Conservation (phyloP, 2,329 filamentous ascomycete species). For the Parafenestella ontariensis region DNA sequence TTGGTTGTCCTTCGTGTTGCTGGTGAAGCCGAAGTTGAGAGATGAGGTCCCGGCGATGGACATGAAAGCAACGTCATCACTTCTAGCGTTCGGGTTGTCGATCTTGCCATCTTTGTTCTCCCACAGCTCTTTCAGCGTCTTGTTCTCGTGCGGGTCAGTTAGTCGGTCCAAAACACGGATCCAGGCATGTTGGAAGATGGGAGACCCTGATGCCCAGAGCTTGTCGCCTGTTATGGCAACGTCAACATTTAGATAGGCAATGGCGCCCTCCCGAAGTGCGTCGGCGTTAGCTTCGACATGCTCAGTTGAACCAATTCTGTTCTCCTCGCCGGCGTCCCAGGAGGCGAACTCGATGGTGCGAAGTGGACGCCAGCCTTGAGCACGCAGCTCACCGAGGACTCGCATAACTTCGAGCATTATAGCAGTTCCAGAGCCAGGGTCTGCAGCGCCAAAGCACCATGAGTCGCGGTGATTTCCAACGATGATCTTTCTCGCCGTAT, state of each 20-base stretch:
- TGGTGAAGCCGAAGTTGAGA: constrained; percentile 81
- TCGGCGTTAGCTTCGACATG: constrained; percentile 88
- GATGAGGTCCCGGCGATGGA: constrained; percentile 88
- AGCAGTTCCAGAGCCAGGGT: constrained; percentile 85
- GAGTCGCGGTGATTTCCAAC: constrained; percentile 94
- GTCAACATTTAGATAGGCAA: constrained; percentile 92
- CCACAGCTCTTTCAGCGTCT: constrained; percentile 78
- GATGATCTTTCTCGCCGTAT: constrained; percentile 81
- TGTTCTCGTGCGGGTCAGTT: constrained; percentile 72
- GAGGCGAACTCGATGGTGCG: constrained; percentile 97
- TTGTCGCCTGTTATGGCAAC: constrained; percentile 76
- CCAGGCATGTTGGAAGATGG: constrained; percentile 76
- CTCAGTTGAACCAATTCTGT: constrained; percentile 91
- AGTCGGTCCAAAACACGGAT: constrained; percentile 77
- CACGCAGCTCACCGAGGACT: constrained; percentile 79
- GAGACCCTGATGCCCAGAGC: constrained; percentile 81
- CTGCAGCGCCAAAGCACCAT: constrained; percentile 86
- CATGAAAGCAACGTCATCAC: constrained; percentile 91
- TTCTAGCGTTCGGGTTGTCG: constrained; percentile 73
- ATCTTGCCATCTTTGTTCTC: constrained; percentile 66
- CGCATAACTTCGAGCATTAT: constrained; percentile 88
- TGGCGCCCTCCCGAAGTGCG: constrained; percentile 72
- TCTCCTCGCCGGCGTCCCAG: constrained; percentile 95
- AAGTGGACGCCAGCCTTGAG: constrained; percentile 84
- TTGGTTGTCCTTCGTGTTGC: constrained; percentile 40